These are phyloP conservation scores for Fragaria ananassa DNA, from an alignment of 306 rosid species.

Conservation along the genomic window DNA sequence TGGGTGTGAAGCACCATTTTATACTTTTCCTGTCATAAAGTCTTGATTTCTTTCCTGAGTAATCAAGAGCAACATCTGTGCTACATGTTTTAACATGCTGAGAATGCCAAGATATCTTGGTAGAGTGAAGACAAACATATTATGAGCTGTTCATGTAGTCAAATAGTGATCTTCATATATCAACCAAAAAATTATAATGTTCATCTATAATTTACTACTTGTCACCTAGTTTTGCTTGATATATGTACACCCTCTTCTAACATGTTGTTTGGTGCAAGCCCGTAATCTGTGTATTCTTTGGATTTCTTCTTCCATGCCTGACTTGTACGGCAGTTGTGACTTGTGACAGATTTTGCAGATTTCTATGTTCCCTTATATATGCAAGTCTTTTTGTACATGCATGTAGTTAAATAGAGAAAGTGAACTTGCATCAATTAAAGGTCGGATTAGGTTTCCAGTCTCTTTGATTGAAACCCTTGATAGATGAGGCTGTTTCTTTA, in stretches of 20 bases:
- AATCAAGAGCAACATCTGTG: not conserved
- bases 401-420: no score
- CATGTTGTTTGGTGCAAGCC: not conserved
- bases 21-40: not conserved
- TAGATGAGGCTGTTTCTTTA: not conserved
- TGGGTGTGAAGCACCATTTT: not conserved
- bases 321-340: not conserved
- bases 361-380: no score
- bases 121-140: not conserved
- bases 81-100: not conserved
- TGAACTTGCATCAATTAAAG: no score
- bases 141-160: not conserved
- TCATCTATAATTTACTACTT: not conserved
- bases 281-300: not conserved
- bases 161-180: not conserved
- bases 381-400: not conserved
- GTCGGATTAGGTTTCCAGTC: not conserved
- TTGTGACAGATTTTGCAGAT: not conserved
- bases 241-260: not conserved
- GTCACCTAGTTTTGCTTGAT: not conserved
- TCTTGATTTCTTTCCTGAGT: not conserved
- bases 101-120: not conserved
- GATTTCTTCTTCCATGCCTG: not conserved
- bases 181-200: not conserved
- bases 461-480: not conserved